Conservation (phyloP, 164 flowering plant genomes). For the Chimonanthus salicifolius region DNA sequence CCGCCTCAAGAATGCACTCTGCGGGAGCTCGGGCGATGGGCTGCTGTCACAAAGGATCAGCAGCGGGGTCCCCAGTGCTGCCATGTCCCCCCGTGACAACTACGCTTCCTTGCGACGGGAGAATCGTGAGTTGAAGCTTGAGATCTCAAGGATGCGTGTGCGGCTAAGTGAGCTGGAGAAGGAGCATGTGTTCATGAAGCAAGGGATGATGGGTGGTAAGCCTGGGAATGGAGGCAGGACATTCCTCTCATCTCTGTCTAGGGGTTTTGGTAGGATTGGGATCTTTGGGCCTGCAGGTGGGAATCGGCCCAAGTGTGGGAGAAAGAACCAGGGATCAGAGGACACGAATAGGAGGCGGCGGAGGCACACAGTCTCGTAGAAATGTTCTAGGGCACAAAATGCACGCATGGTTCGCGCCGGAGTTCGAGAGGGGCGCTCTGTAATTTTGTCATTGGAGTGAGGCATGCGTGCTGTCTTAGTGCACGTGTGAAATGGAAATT, state of each 20-base stretch:
- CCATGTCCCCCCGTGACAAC: constrained; percentile 76
- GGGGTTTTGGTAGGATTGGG: constrained; percentile 51
- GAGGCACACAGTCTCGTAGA: constrained; percentile 43
- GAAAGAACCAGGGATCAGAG: constrained; percentile 38
- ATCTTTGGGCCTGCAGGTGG: constrained; percentile 40
- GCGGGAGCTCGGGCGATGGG: constrained; percentile 47
- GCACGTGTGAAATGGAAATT: no score
- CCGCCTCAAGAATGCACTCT: constrained; percentile 46
- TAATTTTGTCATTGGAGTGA: no score
- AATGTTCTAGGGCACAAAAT: background rate
- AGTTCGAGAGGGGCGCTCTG: no score
- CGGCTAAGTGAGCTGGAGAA: constrained; percentile 76
- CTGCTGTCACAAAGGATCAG: constrained; percentile 52
- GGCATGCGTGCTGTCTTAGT: no score
- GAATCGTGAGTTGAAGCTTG: constrained; percentile 72
- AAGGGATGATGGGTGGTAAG: constrained; percentile 52
- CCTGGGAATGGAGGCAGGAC: constrained; percentile 39
- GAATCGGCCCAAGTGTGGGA: constrained; percentile 35
- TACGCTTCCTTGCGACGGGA: constrained; percentile 75
- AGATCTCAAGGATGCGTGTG: constrained; percentile 67
- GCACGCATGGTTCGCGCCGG: no score
- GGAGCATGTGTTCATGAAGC: constrained; percentile 67
- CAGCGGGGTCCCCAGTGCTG: constrained; percentile 67
- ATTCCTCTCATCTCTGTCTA: constrained; percentile 51
- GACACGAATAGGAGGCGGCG: constrained; percentile 46